A percentile compares a stretch with the other conserved stretches of the same genome.
phyloP scores from a whole-genome alignment of 2,329 filamentous ascomycete genomes.

The Xylaria sp. region DNA sequence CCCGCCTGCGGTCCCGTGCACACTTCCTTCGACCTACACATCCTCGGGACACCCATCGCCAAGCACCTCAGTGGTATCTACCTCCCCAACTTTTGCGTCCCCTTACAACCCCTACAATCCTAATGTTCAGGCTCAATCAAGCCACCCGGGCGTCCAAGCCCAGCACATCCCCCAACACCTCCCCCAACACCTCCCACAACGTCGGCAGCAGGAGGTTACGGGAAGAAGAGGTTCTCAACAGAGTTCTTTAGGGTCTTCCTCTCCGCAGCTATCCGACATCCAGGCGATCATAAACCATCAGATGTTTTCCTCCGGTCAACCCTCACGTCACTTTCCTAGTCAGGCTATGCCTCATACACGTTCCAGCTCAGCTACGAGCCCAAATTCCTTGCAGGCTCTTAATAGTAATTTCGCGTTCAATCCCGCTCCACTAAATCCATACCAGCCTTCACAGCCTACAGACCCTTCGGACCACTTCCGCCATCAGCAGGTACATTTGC shows the following conservation, averaged over 20 bases:
- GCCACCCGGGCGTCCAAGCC: background rate
- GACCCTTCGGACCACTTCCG: constrained; percentile 4
- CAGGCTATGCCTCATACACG: background rate
- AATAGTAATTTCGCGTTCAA: background rate
- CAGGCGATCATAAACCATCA: background rate
- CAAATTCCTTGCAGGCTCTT: background rate
- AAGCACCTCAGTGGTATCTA: background rate
- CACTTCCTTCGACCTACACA: constrained; percentile 5
- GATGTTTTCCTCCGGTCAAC: background rate
- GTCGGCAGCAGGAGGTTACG: constrained; percentile 3
- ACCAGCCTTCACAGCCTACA: background rate
- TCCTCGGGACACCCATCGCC: too few species aligned
- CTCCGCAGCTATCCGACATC: background rate
- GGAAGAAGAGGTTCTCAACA: constrained; percentile 9
- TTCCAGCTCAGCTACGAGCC: background rate
- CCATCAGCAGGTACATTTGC: constrained; percentile 4
- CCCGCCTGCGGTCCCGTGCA: constrained; percentile 1
- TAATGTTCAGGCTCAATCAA: constrained; percentile 15
- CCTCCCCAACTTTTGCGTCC: background rate
- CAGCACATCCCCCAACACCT: constrained; percentile 5
- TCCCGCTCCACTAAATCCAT: background rate
- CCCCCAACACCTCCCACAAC: constrained; percentile 14
- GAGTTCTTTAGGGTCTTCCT: background rate
- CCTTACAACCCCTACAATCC: constrained; percentile 6
- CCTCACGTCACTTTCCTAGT: too few species aligned